Evolutionary conservation across 1,284 basidiomycete species (phyloP).

Genomic region (Xanthoconium separans): DNA sequence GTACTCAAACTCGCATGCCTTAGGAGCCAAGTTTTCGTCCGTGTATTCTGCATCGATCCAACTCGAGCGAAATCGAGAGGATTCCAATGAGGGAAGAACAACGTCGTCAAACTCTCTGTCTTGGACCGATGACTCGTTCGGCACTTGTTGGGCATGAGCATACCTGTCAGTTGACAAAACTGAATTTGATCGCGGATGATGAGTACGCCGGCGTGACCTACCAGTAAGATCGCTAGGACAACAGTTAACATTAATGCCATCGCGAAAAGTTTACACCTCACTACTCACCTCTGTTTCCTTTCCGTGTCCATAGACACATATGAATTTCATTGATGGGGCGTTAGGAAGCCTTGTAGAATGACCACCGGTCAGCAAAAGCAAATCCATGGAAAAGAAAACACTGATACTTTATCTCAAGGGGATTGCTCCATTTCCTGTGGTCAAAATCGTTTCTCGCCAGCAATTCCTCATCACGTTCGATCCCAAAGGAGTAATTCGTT

Average conservation of each 20-base stretch:
- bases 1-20: conserved; percentile 37
- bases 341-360: conserved; percentile 65
- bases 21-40: conserved; percentile 60
- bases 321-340: conserved; percentile 92
- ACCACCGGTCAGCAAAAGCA: neutral
- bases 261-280: neutral
- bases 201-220: conserved; percentile 25
- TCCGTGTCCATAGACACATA: conserved; percentile 94
- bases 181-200: neutral
- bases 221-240: conserved; percentile 74
- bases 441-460: conserved; percentile 69
- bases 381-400: neutral
- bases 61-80: conserved; percentile 50
- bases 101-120: conserved; percentile 44
- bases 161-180: conserved; percentile 50
- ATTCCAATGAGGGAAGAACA: conserved; percentile 52
- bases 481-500: conserved; percentile 91
- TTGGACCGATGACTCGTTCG: conserved; percentile 54
- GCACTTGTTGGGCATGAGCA: conserved; percentile 65
- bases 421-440: conserved; percentile 91
- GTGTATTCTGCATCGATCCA: conserved; percentile 87
- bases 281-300: conserved; percentile 87
- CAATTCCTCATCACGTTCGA: conserved; percentile 74
- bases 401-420: conserved; percentile 78
- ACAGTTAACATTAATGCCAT: conserved; percentile 1